phyloP scores from a whole-genome alignment of 2,329 filamentous ascomycete species.

The Fusarium brevicatenulatum region DNA sequence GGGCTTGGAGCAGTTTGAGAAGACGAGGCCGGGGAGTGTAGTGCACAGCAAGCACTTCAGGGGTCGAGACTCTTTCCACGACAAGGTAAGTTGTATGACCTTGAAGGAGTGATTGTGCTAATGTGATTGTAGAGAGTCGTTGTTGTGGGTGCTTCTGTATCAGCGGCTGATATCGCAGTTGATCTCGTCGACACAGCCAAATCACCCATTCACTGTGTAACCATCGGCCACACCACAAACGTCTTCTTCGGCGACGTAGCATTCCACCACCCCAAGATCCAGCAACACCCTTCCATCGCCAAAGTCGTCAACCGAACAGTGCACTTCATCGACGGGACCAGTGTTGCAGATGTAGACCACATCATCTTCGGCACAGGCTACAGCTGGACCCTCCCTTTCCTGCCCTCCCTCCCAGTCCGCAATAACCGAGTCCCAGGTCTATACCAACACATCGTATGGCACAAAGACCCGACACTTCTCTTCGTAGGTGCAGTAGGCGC shows the following conservation, averaged over 20 bases:
- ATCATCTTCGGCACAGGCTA: conserved; percentile 76
- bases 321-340: conserved; percentile 65
- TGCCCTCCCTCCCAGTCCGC: conserved; percentile 60
- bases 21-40: conserved; percentile 58
- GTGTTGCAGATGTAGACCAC: conserved; percentile 64
- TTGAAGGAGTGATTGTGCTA: background rate
- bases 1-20: conserved; percentile 60
- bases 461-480: conserved; percentile 62
- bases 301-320: conserved; percentile 59
- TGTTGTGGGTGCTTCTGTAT: conserved; percentile 72
- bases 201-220: conserved; percentile 62
- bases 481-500: conserved; percentile 68
- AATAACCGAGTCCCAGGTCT: conserved; percentile 66
- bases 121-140: conserved; percentile 59
- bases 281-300: conserved; percentile 58
- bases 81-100: conserved; percentile 52
- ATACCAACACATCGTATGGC: conserved; percentile 68
- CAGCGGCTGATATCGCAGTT: conserved; percentile 69
- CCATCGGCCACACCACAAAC: conserved; percentile 58
- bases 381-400: conserved; percentile 70
- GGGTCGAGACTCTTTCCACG: conserved; percentile 55
- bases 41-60: conserved; percentile 66
- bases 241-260: conserved; percentile 68
- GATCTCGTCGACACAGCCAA: conserved; percentile 59
- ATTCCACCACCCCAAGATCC: conserved; percentile 67